These are phyloP conservation scores for Zanthoxylum bungeanum DNA, from an alignment of 345 rosid species.

Conservation along the genomic window DNA sequence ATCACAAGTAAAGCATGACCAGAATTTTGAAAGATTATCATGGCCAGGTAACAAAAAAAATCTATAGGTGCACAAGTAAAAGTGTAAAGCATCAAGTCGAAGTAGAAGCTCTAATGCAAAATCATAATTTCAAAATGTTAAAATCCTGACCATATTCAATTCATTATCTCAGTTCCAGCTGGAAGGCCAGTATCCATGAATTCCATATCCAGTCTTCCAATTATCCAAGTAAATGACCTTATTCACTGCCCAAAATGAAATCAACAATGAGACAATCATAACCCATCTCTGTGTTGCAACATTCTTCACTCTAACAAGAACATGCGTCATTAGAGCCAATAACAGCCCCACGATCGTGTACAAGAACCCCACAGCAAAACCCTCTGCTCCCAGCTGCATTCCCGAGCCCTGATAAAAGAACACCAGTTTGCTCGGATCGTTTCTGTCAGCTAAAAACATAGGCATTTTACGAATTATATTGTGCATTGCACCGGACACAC, in stretches of 20 bases:
- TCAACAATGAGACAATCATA: conserved; percentile 49
- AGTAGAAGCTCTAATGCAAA: neutral
- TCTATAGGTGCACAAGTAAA: neutral
- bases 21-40: conserved; percentile 1
- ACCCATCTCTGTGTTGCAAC: conserved; percentile 40
- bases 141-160: conserved; percentile 7
- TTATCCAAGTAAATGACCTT: conserved; percentile 73
- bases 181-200: conserved; percentile 81
- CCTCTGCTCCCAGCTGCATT: conserved; percentile 88
- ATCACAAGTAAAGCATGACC: neutral
- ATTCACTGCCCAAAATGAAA: conserved; percentile 74
- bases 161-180: conserved; percentile 36
- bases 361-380: conserved; percentile 76
- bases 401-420: conserved; percentile 86
- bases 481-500: conserved; percentile 83
- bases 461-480: conserved; percentile 84
- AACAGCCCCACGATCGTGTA: conserved; percentile 77
- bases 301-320: conserved; percentile 57
- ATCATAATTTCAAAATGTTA: neutral
- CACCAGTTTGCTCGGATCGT: conserved; percentile 60
- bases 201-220: conserved; percentile 88
- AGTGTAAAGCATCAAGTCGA: no score
- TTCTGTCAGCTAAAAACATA: conserved; percentile 64
- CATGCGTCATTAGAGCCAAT: conserved; percentile 59
- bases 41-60: neutral